Evolutionary conservation across 306 rosid genomes (phyloP), one percentile per base, ranked within the genome.

Genomic region (Arachis stenosperma): DNA sequence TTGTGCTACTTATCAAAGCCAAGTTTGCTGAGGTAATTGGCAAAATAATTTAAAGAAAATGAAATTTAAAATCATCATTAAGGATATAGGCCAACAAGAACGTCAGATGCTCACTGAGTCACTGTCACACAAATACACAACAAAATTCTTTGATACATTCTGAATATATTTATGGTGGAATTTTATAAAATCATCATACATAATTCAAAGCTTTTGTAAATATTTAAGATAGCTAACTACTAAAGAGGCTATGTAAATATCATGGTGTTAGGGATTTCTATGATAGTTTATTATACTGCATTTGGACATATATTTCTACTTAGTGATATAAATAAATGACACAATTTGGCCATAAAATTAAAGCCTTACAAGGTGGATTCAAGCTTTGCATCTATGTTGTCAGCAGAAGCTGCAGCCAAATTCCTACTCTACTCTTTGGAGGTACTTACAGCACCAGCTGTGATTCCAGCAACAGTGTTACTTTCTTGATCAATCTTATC

Each of bases 81-180:
- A 22, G 27, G 27, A 22, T 22, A 22, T 22, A 22, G 27, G 27
- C 27, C 27, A 22, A 22, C 27, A 22, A 22, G 27, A 71, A 39
- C 47, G 61, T 68, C 61, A 77, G 52, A 33, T 65, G 58, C 55
- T 50, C 55, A 50, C n/a, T n/a, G n/a, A n/a, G n/a, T n/a, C n/a
- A n/a, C 17, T 3, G 57, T n/a, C 57, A 52, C 57, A 52, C 22
- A 52, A 52, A 8, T 42, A 42, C 57, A 52, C 57, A 52, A 14
- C 57, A n/a, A 52, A n/a, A 52, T n/a, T 14, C 17, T 52, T 52
- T 14, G 57, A 9, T 22, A n/a, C 0, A 52, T 6, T 14, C 13
- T 48, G 54, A 3, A 48, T 1, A 48, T 1, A 17, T 48, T 48
- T 48, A 11, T 11, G 54, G 27, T 48, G 54, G 54, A 48, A 13